phyloP scores from a whole-genome alignment of 2,329 filamentous ascomycete genomes.

The Calonectria montana region DNA sequence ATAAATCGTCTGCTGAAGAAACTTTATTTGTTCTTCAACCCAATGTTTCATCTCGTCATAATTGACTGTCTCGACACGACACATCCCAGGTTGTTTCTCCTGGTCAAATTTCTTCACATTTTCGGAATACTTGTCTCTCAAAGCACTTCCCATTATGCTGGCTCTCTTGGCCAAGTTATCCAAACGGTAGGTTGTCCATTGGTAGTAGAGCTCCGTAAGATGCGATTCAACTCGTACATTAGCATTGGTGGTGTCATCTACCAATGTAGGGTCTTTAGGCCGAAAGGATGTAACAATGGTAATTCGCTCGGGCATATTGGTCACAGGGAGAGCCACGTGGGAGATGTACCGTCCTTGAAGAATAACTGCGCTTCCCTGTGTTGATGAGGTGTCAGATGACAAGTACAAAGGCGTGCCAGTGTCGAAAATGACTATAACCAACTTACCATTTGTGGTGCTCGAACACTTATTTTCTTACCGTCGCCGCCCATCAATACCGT shows the following conservation, averaged over 20 bases:
- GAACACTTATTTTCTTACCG: slow-evolving; percentile 40
- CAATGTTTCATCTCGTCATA: slow-evolving; percentile 39
- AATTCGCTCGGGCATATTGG: slow-evolving; percentile 56
- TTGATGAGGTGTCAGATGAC: background rate
- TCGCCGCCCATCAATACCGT: slow-evolving; percentile 42
- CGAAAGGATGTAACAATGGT: slow-evolving; percentile 60
- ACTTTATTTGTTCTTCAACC: slow-evolving; percentile 43
- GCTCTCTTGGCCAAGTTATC: slow-evolving; percentile 39
- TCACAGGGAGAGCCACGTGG: slow-evolving; percentile 55
- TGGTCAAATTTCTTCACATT: slow-evolving; percentile 36
- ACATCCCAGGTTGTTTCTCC: slow-evolving; percentile 38
- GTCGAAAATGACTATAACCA: too few species aligned
- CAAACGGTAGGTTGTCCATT: slow-evolving; percentile 45
- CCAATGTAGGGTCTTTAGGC: slow-evolving; percentile 50
- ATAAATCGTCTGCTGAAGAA: slow-evolving; percentile 44
- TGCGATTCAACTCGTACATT: slow-evolving; percentile 42
- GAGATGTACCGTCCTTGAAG: slow-evolving; percentile 59
- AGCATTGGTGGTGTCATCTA: slow-evolving; percentile 53
- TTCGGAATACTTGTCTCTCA: slow-evolving; percentile 37
- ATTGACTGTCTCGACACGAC: slow-evolving; percentile 43
- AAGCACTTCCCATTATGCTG: slow-evolving; percentile 26
- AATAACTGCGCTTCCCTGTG: slow-evolving; percentile 53
- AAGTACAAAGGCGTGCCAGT: background rate
- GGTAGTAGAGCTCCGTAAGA: slow-evolving; percentile 43
- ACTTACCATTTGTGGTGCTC: slow-evolving; percentile 38